These are phyloP conservation scores for Rosa chinensis DNA, from an alignment of 306 rosid species.

Conservation along the genomic window DNA sequence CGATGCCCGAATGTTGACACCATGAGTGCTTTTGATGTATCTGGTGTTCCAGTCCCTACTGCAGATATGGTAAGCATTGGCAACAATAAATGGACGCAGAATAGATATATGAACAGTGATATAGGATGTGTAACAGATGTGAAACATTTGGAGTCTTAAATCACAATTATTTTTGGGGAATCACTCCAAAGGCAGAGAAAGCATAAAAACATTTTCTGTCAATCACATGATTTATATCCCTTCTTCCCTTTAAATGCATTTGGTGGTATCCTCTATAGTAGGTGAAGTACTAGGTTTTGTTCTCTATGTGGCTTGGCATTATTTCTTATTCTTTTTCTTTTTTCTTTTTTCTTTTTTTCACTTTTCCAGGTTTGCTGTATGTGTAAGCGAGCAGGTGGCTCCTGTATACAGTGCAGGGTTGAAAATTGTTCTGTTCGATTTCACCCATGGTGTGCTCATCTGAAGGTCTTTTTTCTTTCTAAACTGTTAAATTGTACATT, in stretches of 20 bases:
- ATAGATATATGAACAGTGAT: slow-evolving; percentile 1
- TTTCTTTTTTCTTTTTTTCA: not conserved
- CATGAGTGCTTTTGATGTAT: slow-evolving; percentile 77
- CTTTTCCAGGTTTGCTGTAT: slow-evolving; percentile 54
- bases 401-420: slow-evolving; percentile 63
- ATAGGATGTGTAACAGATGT: not conserved
- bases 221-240: not conserved
- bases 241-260: not conserved
- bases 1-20: slow-evolving; percentile 70
- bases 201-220: not conserved
- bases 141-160: not conserved
- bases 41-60: slow-evolving; percentile 47
- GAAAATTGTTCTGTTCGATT: slow-evolving; percentile 49
- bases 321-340: not conserved
- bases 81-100: slow-evolving; percentile 1
- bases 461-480: slow-evolving; percentile 42
- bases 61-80: slow-evolving; percentile 45
- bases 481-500: not conserved
- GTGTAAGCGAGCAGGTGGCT: slow-evolving; percentile 58
- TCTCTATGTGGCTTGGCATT: slow-evolving; percentile 9
- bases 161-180: not conserved
- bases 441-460: slow-evolving; percentile 85
- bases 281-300: not conserved
- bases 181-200: not conserved
- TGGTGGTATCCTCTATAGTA: too few relatives aligned